These are phyloP conservation scores for Castanea mollissima DNA, from an alignment of 306 rosid genomes.

Conservation along the genomic window DNA sequence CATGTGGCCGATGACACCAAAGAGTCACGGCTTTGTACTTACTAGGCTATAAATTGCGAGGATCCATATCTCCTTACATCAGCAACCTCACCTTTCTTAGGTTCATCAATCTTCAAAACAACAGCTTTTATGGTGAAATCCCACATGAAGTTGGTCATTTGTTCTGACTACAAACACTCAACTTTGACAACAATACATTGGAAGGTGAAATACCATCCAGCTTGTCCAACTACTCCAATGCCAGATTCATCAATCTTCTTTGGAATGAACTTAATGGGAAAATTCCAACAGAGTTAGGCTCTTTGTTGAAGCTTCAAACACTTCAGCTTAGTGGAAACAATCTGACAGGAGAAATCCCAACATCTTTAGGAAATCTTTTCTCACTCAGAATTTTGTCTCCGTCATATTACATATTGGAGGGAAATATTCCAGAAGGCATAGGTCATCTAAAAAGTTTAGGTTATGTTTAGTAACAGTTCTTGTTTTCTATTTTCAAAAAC, in stretches of 20 bases:
- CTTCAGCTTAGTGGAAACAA: not conserved
- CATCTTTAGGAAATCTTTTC: constrained; percentile 7
- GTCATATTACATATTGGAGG: not conserved
- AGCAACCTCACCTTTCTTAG: constrained; percentile 20
- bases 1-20: constrained; percentile 14
- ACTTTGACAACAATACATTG: not conserved
- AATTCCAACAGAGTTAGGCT: not conserved
- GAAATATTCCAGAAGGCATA: constrained; percentile 1
- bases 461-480: too few relatives aligned
- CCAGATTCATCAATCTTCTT: not conserved
- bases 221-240: not conserved
- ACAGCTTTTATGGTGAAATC: constrained; percentile 5
- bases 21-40: constrained; percentile 7
- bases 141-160: constrained; percentile 9
- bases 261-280: not conserved
- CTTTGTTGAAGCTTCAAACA: not conserved
- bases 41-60: not conserved
- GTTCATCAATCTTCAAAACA: constrained; percentile 4
- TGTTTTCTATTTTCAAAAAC: too few relatives aligned
- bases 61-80: constrained; percentile 20
- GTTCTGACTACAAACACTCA: not conserved
- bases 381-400: not conserved
- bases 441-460: not conserved
- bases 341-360: constrained; percentile 11
- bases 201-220: constrained; percentile 11